A percentile compares a stretch with the other conserved stretches of the same genome.
Conservation (phyloP, 306 rosid genomes). For the Quercus variabilis region DNA sequence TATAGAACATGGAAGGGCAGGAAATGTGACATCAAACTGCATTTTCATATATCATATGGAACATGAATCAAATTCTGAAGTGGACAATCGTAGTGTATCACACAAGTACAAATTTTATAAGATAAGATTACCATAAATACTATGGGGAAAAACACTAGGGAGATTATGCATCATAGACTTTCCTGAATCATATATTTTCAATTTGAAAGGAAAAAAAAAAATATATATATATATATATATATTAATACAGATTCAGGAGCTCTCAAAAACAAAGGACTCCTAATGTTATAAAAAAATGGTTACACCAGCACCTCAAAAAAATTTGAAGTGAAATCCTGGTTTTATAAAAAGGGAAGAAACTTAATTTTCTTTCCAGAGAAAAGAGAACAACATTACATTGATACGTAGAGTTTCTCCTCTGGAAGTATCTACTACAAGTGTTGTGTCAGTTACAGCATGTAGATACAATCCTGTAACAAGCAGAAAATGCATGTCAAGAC, state of each 20-base stretch:
- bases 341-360: background rate
- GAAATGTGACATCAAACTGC: slow-evolving; percentile 98
- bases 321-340: background rate
- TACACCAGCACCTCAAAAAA: background rate
- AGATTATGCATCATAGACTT: background rate
- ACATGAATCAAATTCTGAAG: slow-evolving; percentile 1
- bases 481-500: slow-evolving; percentile 7
- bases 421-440: slow-evolving; percentile 93
- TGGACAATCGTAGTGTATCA: background rate
- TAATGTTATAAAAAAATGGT: background rate
- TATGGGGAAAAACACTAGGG: background rate
- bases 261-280: background rate
- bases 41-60: slow-evolving; percentile 34
- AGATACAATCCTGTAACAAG: slow-evolving; percentile 69
- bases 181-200: background rate
- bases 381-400: slow-evolving; percentile 54
- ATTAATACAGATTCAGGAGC: background rate
- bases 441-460: slow-evolving; percentile 79
- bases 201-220: background rate
- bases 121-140: background rate
- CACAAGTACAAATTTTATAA: background rate
- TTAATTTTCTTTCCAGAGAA: background rate
- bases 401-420: slow-evolving; percentile 95
- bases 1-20: slow-evolving; percentile 92
- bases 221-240: background rate